These are phyloP conservation scores for Gastrolobium villosum DNA, from an alignment of 306 rosid genomes.

Conservation along the genomic window DNA sequence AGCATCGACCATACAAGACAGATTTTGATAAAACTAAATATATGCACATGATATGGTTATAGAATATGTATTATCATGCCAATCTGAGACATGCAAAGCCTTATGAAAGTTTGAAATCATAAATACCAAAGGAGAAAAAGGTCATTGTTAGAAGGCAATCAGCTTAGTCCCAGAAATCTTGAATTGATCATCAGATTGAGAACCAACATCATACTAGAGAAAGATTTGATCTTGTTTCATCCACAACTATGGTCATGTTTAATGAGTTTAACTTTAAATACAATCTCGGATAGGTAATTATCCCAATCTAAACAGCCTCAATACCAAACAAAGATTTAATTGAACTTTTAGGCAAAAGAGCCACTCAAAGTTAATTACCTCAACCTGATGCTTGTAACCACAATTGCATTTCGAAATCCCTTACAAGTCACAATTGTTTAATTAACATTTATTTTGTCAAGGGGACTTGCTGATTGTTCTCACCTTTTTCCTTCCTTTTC, in stretches of 20 bases:
- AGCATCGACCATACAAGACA: too few relatives aligned
- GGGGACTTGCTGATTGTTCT: slow-evolving; percentile 12
- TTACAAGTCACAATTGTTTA: not conserved
- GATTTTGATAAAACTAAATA: not conserved
- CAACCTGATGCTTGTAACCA: slow-evolving; percentile 31
- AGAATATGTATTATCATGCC: not conserved
- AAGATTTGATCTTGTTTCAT: slow-evolving; percentile 4
- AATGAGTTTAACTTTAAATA: not conserved
- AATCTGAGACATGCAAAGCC: not conserved
- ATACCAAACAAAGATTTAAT: slow-evolving; percentile 6
- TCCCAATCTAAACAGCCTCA: slow-evolving; percentile 5
- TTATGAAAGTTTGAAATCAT: not conserved
- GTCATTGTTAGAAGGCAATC: not conserved
- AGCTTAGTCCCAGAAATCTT: not conserved
- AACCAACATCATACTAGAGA: not conserved
- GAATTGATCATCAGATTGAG: slow-evolving; percentile 2
- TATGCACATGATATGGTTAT: not conserved
- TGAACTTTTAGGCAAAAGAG: slow-evolving; percentile 12
- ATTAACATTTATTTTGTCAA: slow-evolving; percentile 32
- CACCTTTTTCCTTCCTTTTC: slow-evolving; percentile 28
- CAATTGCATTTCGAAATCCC: slow-evolving; percentile 31
- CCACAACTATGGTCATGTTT: not conserved
- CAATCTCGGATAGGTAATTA: slow-evolving; percentile 1
- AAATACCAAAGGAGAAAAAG: not conserved
- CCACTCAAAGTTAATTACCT: slow-evolving; percentile 22